Evolutionary conservation across 2,329 filamentous ascomycete species (phyloP), one percentile per base, ranked within the genome.

Genomic region (Reticulascus tulasneorum): DNA sequence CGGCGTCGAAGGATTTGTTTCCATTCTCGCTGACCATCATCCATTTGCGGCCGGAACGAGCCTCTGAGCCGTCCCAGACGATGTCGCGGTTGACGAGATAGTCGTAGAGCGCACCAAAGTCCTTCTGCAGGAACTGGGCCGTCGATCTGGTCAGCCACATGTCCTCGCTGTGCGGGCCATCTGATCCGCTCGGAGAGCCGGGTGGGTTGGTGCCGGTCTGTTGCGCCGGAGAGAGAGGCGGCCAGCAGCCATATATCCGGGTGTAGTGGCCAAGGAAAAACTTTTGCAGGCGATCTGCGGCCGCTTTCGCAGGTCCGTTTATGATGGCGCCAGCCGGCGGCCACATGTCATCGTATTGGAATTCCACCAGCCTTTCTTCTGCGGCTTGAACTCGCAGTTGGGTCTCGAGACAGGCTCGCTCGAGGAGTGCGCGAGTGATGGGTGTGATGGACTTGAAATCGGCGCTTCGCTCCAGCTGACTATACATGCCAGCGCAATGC

Each of bases 31-130:
- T 69, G 13, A 70, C 66, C 64, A 84, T 79, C 56, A 78, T 73
- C 77, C 79, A 83, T 50, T 82, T 83, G 25, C 78, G 72, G 13
- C 73, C 72, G 4, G 73, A 71, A 1, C 77, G 65, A 30, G 75
- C 75, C 50, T 83, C 79, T 0, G 71, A 73, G 15, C 71, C 71
- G 37, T 82, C 79, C 79, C 82, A 86, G 1, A 73, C 54, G 5
- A 84, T 71, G 29, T 84, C 76, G 6, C 79, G 71, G 53, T 86
- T 75, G 12, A 86, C 81, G 2, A 86, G 62, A 44, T 83, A 84
- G 49, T 86, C 81, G 48, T 86, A 86, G 2, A 86, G 60, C 0
- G 77, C 75, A 3, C 78, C 77, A 48, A 86, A 85, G 46, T 86
- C 82, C 21, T 64, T 66, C 45, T 83, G 78, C n/a, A 86, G 54